phyloP scores from a whole-genome alignment of 495 filamentous ascomycete genomes.

The Penicillium chermesinum region DNA sequence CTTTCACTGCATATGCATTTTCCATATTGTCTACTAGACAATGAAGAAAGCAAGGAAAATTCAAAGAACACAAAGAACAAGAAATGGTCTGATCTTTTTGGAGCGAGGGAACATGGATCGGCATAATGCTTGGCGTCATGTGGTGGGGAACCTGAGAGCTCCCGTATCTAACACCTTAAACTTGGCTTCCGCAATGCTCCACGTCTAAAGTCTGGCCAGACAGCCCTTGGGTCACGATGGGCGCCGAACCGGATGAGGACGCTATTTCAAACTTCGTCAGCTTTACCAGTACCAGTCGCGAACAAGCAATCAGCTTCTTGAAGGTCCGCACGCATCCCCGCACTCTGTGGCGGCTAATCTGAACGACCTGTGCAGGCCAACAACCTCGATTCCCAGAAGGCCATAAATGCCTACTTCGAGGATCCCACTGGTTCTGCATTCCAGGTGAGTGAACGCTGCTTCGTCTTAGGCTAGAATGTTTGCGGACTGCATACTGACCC shows the following conservation, averaged over 20 bases:
- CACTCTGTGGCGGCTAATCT: not conserved
- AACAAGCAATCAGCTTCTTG: constrained; percentile 44
- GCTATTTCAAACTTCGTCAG: constrained; percentile 43
- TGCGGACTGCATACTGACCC: constrained; percentile 9
- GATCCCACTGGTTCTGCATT: constrained; percentile 37
- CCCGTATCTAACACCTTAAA: not conserved
- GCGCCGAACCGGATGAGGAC: constrained; percentile 41
- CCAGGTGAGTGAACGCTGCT: constrained; percentile 22
- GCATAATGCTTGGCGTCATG: constrained; percentile 29
- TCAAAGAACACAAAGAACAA: too few relatives aligned
- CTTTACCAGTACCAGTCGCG: constrained; percentile 42
- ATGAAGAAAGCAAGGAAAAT: too few relatives aligned
- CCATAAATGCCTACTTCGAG: constrained; percentile 51
- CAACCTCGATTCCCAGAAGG: constrained; percentile 43
- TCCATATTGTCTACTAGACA: too few relatives aligned
- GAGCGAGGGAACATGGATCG: not conserved
- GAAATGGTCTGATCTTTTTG: not conserved
- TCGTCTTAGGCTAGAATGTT: not conserved
- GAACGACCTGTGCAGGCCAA: constrained; percentile 46
- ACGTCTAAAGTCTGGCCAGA: not conserved
- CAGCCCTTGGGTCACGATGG: constrained; percentile 26
- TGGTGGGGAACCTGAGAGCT: constrained; percentile 42
- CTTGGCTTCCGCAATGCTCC: not conserved
- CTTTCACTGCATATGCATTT: too few relatives aligned
- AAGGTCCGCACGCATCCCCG: constrained; percentile 28